Evolutionary conservation across 306 rosid genomes (phyloP).

Genomic region (Acacia acuminata): DNA sequence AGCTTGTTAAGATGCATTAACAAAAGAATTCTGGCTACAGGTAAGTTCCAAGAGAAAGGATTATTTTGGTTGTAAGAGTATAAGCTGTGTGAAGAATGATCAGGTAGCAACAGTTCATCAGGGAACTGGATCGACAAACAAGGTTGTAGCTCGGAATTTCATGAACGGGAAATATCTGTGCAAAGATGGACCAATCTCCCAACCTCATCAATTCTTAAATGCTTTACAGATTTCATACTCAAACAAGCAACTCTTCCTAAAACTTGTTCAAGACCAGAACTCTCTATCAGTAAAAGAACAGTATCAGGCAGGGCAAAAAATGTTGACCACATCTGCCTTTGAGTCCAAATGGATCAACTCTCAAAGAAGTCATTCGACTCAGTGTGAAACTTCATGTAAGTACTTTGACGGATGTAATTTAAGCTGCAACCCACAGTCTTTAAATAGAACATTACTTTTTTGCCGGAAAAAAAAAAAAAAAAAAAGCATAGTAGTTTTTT

Average conservation of each 20-base stretch:
- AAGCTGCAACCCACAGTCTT: constrained; percentile 19
- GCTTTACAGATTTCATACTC: constrained; percentile 69
- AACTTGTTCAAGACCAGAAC: constrained; percentile 74
- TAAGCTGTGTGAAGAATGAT: constrained; percentile 39
- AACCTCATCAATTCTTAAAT: constrained; percentile 64
- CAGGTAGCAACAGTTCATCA: constrained; percentile 24
- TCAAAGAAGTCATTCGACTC: constrained; percentile 34
- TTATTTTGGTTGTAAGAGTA: constrained; percentile 52
- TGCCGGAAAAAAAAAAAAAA: background rate
- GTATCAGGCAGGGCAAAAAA: constrained; percentile 28
- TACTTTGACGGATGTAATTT: constrained; percentile 30
- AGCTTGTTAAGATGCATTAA: constrained; percentile 17
- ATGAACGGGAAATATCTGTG: constrained; percentile 39
- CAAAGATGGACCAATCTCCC: constrained; percentile 43
- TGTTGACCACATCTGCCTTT: constrained; percentile 27
- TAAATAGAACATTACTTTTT: constrained; percentile 37
- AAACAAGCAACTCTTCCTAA: constrained; percentile 68
- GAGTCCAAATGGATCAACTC: constrained; percentile 30
- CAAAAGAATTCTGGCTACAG: constrained; percentile 31
- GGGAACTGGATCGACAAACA: constrained; percentile 50
- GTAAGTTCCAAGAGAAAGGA: constrained; percentile 41
- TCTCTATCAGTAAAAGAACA: constrained; percentile 57
- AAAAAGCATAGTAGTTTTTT: constrained; percentile 47
- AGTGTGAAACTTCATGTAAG: constrained; percentile 36
- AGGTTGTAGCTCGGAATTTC: constrained; percentile 47